Evolutionary conservation across 257 asterid species (phyloP).

Genomic region (Solanum habrochaites): DNA sequence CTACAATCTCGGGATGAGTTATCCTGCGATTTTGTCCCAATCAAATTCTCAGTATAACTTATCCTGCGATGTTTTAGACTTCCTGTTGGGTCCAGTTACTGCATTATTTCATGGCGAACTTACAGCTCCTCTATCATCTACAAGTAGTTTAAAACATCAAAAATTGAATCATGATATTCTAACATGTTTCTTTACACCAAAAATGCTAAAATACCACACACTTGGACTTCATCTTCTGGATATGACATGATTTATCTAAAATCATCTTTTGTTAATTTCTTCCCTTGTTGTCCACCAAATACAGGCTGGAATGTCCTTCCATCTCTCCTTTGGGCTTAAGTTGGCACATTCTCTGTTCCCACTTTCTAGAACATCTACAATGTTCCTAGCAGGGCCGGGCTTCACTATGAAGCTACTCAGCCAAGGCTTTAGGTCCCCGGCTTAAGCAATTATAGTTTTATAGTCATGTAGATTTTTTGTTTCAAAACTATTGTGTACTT

Average conservation of each 20-base stretch:
- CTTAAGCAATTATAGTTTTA: not conserved
- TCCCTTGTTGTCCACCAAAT: not conserved
- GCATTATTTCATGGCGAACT: not conserved
- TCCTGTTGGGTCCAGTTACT: not conserved
- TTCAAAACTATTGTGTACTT: not conserved
- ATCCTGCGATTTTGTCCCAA: not conserved
- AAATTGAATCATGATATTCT: not conserved
- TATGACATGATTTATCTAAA: not conserved
- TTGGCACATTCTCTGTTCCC: not conserved
- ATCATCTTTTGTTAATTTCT: not conserved
- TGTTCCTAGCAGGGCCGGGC: not conserved
- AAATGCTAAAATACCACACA: not conserved
- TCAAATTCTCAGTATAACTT: not conserved
- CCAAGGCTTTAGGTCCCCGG: not conserved
- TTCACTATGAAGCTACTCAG: not conserved
- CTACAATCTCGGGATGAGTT: not conserved
- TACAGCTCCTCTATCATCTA: not conserved
- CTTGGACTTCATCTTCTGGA: not conserved
- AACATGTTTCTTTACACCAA: not conserved
- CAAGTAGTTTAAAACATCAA: not conserved
- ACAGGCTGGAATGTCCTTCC: not conserved
- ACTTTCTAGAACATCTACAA: not conserved
- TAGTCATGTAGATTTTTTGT: not conserved
- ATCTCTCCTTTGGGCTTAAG: not conserved
- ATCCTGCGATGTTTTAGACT: not conserved